These are phyloP conservation scores for Avena sativa DNA, from an alignment of 176 grass and related monocot species.

Conservation along the genomic window DNA sequence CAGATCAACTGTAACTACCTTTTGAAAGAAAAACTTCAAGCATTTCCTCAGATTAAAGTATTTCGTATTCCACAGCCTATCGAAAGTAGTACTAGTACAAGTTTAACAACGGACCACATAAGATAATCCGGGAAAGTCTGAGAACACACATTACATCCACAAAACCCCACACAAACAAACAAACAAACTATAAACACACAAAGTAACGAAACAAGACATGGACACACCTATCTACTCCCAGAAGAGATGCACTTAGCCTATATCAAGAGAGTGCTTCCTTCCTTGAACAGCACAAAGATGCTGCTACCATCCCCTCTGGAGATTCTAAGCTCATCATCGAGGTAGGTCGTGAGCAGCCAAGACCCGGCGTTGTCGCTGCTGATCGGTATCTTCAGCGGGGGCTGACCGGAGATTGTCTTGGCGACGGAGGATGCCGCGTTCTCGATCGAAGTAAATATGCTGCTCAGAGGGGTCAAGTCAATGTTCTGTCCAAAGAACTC, in stretches of 20 bases:
- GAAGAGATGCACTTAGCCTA: constrained; percentile 15
- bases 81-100: background rate
- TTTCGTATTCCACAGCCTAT: background rate
- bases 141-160: background rate
- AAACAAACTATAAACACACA: background rate
- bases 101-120: background rate
- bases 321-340: constrained; percentile 85
- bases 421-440: constrained; percentile 81
- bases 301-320: constrained; percentile 73
- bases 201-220: background rate
- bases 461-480: constrained; percentile 73
- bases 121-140: background rate
- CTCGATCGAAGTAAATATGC: constrained; percentile 79
- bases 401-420: constrained; percentile 80
- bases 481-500: constrained; percentile 89
- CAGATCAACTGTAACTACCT: background rate
- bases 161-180: background rate
- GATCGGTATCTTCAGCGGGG: constrained; percentile 83
- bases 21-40: background rate
- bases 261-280: constrained; percentile 61
- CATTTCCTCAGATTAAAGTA: background rate
- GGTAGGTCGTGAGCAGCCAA: constrained; percentile 95
- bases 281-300: constrained; percentile 84
- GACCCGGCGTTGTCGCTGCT: constrained; percentile 60
- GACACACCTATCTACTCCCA: background rate